A percentile compares a stretch with the other conserved stretches of the same genome.
phyloP scores from a whole-genome alignment of 257 asterid species.

The Solanum appendiculatum region DNA sequence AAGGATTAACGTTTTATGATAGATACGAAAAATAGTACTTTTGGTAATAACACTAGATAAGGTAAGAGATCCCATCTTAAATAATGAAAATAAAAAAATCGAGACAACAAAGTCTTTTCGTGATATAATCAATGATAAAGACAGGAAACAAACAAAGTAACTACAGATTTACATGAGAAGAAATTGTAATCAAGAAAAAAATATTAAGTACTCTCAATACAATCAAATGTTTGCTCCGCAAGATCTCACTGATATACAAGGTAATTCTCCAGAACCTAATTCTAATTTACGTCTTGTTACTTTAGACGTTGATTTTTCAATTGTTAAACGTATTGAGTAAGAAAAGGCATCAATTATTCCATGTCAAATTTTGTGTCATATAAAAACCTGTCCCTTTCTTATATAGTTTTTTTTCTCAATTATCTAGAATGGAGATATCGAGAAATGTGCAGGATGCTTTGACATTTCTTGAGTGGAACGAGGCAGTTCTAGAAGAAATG shows the following conservation, averaged over 20 bases:
- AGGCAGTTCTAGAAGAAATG: not conserved
- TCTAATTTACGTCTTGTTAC: too few species aligned
- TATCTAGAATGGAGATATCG: not conserved
- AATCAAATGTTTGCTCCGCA: not conserved
- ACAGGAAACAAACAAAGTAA: too few species aligned
- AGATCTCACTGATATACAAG: not conserved
- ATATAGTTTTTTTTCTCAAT: not conserved
- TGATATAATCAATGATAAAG: not conserved
- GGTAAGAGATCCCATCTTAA: not conserved
- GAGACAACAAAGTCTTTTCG: not conserved
- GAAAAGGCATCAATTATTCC: not conserved
- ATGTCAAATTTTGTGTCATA: not conserved
- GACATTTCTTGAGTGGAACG: not conserved
- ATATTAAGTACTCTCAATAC: not conserved
- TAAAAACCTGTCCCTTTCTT: not conserved
- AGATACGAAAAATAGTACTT: not conserved
- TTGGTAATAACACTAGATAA: not conserved
- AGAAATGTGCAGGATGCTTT: not conserved
- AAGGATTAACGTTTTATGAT: too few species aligned
- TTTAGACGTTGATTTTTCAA: too few species aligned
- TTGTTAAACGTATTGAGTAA: not conserved
- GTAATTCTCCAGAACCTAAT: too few species aligned
- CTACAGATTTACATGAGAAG: not conserved
- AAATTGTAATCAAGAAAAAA: not conserved
- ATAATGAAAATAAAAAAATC: not conserved